Evolutionary conservation across 106 monocot species (phyloP), one percentile per base, ranked within the genome.

Genomic region (Dioscorea alata): DNA sequence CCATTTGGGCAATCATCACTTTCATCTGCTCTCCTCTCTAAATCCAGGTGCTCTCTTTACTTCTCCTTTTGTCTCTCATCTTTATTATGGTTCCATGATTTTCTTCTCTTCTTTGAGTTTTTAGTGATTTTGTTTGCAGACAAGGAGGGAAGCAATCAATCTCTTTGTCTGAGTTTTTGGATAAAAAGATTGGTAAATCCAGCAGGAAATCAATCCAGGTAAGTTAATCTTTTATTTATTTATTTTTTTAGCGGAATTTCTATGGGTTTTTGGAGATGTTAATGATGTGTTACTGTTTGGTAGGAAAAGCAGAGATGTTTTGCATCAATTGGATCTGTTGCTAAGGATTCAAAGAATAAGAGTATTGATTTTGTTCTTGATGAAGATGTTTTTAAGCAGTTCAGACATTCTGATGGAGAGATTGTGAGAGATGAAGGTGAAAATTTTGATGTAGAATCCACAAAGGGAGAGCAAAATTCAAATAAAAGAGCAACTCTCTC

Each of bases 281-380:
- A n/a, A n/a, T n/a, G n/a, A n/a, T n/a, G n/a, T n/a, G n/a, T n/a
- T n/a, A 16, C 51, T 23, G 23, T 15, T 10, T 74, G 15, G 19
- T 74, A 92, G 92, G 85, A 76, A 57, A 92, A 88, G 72, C 51
- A 66, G 65, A 63, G 66, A 13, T 72, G 79, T 12, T 83, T 88
- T 49, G 66, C 81, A 8, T 83, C 80, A 4, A 65, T 83, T 48
- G 83, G 88, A 51, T 70, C 65, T 14, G 54, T 20, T 50, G 63
- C 58, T 14, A 73, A 79, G 22, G 70, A 70, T 23, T 33, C 23
- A 14, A 23, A 28, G 4, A 23, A 50, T 34, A 33, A 61, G 57
- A 65, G 32, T 24, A 60, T 42, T 17, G 63, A 60, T 13, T 69
- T 50, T 34, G 13, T 52, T 10, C 73, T 82, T 13, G 57, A 82